A percentile compares a stretch with the other conserved stretches of the same genome.
Evolutionary conservation across 1,284 basidiomycete species (phyloP).

Genomic region (Boletus hoseneyae): DNA sequence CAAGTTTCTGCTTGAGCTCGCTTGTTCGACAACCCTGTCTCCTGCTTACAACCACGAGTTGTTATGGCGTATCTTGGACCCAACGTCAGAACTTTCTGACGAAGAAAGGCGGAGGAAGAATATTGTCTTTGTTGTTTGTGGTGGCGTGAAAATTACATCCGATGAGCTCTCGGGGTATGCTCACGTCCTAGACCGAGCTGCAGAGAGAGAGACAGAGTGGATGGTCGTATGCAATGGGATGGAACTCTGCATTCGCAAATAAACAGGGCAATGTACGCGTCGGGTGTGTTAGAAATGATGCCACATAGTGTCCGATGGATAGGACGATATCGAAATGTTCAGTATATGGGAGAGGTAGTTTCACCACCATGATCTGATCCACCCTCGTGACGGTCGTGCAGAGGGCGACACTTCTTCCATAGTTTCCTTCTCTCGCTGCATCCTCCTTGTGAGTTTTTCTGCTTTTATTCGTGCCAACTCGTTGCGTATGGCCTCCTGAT

Average conservation of each 20-base stretch:
- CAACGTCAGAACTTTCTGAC: conserved; percentile 42
- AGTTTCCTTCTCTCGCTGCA: conserved; percentile 38
- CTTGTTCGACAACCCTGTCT: conserved; percentile 64
- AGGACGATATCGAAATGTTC: too few relatives aligned
- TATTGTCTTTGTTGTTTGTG: conserved; percentile 30
- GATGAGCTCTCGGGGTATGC: conserved; percentile 50
- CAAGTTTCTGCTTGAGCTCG: conserved; percentile 67
- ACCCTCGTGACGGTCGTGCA: conserved; percentile 23
- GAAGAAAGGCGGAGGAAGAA: conserved; percentile 27
- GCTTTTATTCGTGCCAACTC: conserved; percentile 69
- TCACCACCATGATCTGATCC: conserved; percentile 32
- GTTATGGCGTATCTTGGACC: conserved; percentile 39
- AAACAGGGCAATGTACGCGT: conserved; percentile 2
- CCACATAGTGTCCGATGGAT: background rate
- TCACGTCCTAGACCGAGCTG: conserved; percentile 36
- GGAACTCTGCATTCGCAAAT: conserved; percentile 29
- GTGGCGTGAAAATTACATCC: conserved; percentile 53
- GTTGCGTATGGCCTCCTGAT: conserved; percentile 58
- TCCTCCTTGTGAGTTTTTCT: conserved; percentile 50
- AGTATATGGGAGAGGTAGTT: background rate
- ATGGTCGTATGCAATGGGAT: conserved; percentile 40
- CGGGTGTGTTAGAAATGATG: background rate
- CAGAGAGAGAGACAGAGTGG: conserved; percentile 32
- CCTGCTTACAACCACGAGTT: conserved; percentile 58
- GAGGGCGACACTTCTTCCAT: conserved; percentile 23